Evolutionary conservation across 495 filamentous ascomycete species (phyloP).

Genomic region (Cercophora samala): DNA sequence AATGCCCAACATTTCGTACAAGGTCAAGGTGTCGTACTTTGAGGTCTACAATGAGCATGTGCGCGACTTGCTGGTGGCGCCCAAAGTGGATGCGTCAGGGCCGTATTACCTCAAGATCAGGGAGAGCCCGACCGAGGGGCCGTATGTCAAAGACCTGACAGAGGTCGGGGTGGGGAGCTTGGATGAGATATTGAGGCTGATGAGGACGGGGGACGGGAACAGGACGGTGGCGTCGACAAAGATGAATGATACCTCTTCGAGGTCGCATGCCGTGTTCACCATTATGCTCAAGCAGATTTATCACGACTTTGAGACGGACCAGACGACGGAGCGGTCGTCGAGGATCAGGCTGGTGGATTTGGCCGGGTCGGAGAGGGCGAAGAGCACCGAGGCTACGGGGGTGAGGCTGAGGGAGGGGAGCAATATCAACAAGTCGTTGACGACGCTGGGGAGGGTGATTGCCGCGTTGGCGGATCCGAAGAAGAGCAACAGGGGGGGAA

Average conservation of each 20-base stretch:
- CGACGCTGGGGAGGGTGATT: constrained; percentile 92
- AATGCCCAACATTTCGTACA: constrained; percentile 86
- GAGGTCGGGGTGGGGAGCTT: constrained; percentile 84
- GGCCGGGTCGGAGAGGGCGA: constrained; percentile 91
- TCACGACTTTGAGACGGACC: constrained; percentile 89
- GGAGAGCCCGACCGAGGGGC: constrained; percentile 89
- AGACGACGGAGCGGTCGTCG: constrained; percentile 89
- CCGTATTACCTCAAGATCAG: constrained; percentile 90
- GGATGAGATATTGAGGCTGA: constrained; percentile 79
- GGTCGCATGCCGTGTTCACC: constrained; percentile 96
- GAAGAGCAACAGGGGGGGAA: constrained; percentile 36
- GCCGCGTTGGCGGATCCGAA: constrained; percentile 90
- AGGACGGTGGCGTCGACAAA: constrained; percentile 95
- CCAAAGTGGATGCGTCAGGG: constrained; percentile 60
- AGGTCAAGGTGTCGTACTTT: constrained; percentile 95
- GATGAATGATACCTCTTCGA: constrained; percentile 97
- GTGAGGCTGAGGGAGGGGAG: constrained; percentile 86
- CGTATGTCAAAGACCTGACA: constrained; percentile 96
- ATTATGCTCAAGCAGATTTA: constrained; percentile 94
- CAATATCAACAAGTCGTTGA: constrained; percentile 98
- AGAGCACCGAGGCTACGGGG: constrained; percentile 92
- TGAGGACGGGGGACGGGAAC: constrained; percentile 83
- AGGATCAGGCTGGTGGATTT: constrained; percentile 95
- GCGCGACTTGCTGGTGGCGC: constrained; percentile 77
- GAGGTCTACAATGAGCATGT: constrained; percentile 99